Base-by-base conservation (phyloP, 768 basidiomycete species). In the Sarcodon aspratus region DNA sequence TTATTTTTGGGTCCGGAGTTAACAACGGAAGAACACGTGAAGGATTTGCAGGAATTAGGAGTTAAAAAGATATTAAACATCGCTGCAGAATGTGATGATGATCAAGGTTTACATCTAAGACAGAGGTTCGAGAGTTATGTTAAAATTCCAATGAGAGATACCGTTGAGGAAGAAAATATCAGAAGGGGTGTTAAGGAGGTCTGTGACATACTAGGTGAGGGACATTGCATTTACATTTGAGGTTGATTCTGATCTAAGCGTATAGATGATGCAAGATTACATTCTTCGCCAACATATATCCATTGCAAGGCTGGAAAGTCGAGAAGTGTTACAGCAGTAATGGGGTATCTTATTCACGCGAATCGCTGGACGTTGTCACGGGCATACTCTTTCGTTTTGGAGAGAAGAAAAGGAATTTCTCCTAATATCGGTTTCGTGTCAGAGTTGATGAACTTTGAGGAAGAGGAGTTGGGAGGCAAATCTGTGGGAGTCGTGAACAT, bases 401-500 rank as follows among this genome's bases (percentile, higher is more conserved):
- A 94, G 57, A 79, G 92, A 8, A 80, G 95, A 34, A 91, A 90
- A 56, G 92, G 92, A 54, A 95, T 97, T 55, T 93, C 89, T 11
- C 95, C 94, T 9, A 97, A 96, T 61, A 95, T 98, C 53, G 95
- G 95, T 7, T 98, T 98, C 65, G 92, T 97, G 40, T 91, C 89
- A 4, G 93, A 96, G 64, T 75, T 98, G 38, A 96, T 96, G 94
- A 85, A 81, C 44, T 96, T 94, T 59, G 94, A 98, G 67, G 92
- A 95, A 60, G 72, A 82, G 59, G 87, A 95, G 65, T 70, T 94
- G 45, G 80, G 93, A 51, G 72, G 86, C 47, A 79, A 89, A 67
- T 79, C 77, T 10, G 67, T 79, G 32, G 85, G 84, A 36, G 85
- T 87, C 33, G 64, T 68, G 68, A 82, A 67, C 59, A 66, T 56